These are phyloP conservation scores for Galeopsis tetrahit DNA, from an alignment of 257 asterid genomes.

Conservation along the genomic window DNA sequence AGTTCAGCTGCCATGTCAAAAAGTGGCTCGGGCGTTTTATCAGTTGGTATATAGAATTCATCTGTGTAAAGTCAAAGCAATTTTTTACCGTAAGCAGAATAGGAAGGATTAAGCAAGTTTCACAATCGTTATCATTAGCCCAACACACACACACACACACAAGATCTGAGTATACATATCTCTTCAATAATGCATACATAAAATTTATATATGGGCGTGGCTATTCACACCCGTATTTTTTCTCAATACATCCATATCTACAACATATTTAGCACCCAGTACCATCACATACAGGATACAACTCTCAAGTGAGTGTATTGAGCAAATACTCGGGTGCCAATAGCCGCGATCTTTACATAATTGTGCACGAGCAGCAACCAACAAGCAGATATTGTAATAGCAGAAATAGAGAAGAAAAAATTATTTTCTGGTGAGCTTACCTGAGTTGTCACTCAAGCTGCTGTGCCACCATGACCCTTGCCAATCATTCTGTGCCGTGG, in stretches of 20 bases:
- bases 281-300: too few species aligned
- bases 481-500: conserved; percentile 68
- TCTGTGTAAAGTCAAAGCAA: background rate
- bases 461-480: conserved; percentile 79
- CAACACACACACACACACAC: background rate
- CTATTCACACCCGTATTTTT: too few species aligned
- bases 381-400: background rate
- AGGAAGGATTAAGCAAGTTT: background rate
- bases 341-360: background rate
- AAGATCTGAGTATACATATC: background rate
- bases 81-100: background rate
- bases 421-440: conserved; percentile 33
- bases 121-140: background rate
- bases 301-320: too few species aligned
- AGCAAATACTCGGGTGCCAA: too few species aligned
- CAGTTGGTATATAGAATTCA: conserved; percentile 1
- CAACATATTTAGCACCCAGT: too few species aligned
- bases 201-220: background rate
- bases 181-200: background rate
- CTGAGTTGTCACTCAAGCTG: conserved; percentile 55
- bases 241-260: too few species aligned
- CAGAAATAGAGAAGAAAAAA: background rate
- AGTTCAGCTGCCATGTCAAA: conserved; percentile 15
- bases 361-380: background rate
- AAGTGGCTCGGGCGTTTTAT: conserved; percentile 14